A percentile compares a stretch with the other conserved stretches of the same genome.
phyloP scores from a whole-genome alignment of 768 basidiomycete species.

The Chalciporus chontae region DNA sequence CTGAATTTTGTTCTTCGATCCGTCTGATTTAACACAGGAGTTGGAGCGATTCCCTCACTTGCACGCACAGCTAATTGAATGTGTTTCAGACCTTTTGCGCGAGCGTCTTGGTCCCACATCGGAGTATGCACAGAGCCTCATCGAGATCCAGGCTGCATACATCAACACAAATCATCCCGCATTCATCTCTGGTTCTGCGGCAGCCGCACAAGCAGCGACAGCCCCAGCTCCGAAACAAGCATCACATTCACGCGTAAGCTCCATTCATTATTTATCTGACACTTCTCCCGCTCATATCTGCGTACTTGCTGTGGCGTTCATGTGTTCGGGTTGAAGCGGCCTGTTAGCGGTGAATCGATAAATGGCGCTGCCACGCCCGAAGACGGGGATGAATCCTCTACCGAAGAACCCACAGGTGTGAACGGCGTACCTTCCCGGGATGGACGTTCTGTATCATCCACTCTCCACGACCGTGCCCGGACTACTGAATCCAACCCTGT shows the following conservation, averaged over 20 bases:
- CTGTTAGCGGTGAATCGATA: constrained; percentile 58
- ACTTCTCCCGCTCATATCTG: constrained; percentile 10
- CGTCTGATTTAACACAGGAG: constrained; percentile 51
- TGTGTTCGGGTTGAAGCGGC: constrained; percentile 36
- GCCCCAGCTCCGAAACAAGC: constrained; percentile 41
- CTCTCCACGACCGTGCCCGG: constrained; percentile 71
- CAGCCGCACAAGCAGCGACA: constrained; percentile 49
- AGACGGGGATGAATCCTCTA: constrained; percentile 63
- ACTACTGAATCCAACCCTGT: constrained; percentile 37
- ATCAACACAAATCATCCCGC: constrained; percentile 99
- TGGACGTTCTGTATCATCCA: constrained; percentile 72
- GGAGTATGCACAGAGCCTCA: constrained; percentile 93
- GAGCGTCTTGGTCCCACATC: constrained; percentile 96
- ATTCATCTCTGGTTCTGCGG: constrained; percentile 78
- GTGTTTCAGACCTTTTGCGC: constrained; percentile 91
- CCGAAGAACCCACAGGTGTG: constrained; percentile 51
- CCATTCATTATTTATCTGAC: constrained; percentile 7
- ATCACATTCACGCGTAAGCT: constrained; percentile 52
- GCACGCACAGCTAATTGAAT: constrained; percentile 91
- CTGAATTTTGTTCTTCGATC: constrained; percentile 7
- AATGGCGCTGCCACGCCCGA: constrained; percentile 50
- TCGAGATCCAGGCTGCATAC: constrained; percentile 96
- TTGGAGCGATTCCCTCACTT: constrained; percentile 92
- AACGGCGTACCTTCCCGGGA: constrained; percentile 54
- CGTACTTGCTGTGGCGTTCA: constrained; percentile 13